Conservation (phyloP, 1,284 basidiomycete genomes). For the Macrocybe sp. region DNA sequence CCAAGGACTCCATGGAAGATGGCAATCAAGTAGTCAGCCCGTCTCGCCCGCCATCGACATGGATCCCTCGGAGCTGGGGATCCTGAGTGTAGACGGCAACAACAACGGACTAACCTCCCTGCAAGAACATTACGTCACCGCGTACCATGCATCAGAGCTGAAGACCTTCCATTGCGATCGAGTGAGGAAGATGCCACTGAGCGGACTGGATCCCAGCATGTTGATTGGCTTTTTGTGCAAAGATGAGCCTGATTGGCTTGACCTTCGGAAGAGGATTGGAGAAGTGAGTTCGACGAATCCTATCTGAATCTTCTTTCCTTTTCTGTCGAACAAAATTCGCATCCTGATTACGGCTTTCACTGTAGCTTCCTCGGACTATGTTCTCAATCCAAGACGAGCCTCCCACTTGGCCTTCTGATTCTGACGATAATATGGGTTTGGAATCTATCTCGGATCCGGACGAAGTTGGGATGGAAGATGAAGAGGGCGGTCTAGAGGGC, state of each 20-base stretch:
- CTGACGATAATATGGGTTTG: slow-evolving; percentile 73
- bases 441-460: slow-evolving; percentile 78
- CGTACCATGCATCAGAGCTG: slow-evolving; percentile 56
- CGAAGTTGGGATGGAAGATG: slow-evolving; percentile 49
- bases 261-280: slow-evolving; percentile 69
- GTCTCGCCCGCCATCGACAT: slow-evolving; percentile 18
- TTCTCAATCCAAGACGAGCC: slow-evolving; percentile 84
- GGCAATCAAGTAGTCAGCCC: slow-evolving; percentile 22
- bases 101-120: slow-evolving; percentile 18
- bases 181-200: slow-evolving; percentile 89
- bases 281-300: slow-evolving; percentile 45
- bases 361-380: slow-evolving; percentile 66
- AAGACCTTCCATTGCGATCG: slow-evolving; percentile 93
- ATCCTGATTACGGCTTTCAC: slow-evolving; percentile 17
- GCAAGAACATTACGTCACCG: slow-evolving; percentile 36
- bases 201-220: slow-evolving; percentile 95
- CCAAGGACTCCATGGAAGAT: slow-evolving; percentile 19
- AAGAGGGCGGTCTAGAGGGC: slow-evolving; percentile 21
- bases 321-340: slow-evolving; percentile 7
- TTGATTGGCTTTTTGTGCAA: slow-evolving; percentile 87
- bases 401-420: slow-evolving; percentile 72
- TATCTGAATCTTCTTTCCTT: slow-evolving; percentile 7
- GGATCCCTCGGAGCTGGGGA: slow-evolving; percentile 27
- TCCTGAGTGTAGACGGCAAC: slow-evolving; percentile 6
- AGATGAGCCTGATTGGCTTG: slow-evolving; percentile 80